Evolutionary conservation across 2,329 filamentous ascomycete genomes (phyloP).

Genomic region (Domatiomyces globalis): DNA sequence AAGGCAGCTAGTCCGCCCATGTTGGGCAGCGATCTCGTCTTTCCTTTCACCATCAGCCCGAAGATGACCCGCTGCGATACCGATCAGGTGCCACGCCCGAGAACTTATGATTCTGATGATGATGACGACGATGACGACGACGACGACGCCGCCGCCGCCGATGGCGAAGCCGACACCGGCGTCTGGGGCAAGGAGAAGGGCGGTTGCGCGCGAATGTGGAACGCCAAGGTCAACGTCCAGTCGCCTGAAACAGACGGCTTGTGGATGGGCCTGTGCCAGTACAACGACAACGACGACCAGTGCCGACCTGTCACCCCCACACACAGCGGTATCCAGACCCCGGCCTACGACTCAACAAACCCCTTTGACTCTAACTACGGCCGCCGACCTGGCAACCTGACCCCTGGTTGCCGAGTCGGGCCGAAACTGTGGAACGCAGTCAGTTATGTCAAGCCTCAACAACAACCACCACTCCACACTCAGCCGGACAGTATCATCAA

Average conservation of each 20-base stretch:
- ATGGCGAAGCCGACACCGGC: constrained; percentile 20
- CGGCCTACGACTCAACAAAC: constrained; percentile 23
- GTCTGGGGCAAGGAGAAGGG: background rate
- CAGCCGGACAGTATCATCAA: constrained; percentile 36
- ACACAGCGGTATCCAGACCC: constrained; percentile 25
- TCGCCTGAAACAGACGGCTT: constrained; percentile 13
- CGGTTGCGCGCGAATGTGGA: constrained; percentile 7
- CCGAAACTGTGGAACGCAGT: constrained; percentile 15
- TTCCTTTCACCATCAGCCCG: constrained; percentile 70
- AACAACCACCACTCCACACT: constrained; percentile 16
- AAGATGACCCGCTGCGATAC: constrained; percentile 73
- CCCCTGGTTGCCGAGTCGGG: constrained; percentile 16
- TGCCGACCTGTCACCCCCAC: background rate
- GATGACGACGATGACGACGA: constrained; percentile 33
- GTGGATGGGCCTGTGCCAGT: constrained; percentile 22
- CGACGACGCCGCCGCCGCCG: constrained; percentile 8
- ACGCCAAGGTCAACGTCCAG: constrained; percentile 1
- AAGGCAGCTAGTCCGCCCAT: constrained; percentile 62
- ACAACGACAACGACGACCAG: constrained; percentile 14
- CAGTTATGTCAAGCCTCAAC: background rate
- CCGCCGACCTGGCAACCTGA: constrained; percentile 20
- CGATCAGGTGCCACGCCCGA: constrained; percentile 46
- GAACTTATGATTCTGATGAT: constrained; percentile 36
- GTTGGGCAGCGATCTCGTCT: constrained; percentile 67
- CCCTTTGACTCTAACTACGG: constrained; percentile 12